Evolutionary conservation across 768 basidiomycete species (phyloP).

Genomic region (Amanita polypyramis): DNA sequence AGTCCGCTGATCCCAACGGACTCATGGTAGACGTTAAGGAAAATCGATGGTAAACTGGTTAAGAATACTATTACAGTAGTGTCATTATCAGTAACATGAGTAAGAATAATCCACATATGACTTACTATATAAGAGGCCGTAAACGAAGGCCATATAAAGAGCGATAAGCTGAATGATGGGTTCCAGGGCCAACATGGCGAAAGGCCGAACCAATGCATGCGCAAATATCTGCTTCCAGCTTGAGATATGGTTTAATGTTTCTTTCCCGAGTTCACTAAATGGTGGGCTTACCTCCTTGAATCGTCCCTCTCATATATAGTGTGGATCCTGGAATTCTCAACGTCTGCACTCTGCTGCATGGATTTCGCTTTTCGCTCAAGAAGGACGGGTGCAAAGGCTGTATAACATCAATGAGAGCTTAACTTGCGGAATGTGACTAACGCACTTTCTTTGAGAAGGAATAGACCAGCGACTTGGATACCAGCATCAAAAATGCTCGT

Average conservation of each 20-base stretch:
- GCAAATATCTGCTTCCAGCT: slow-evolving; percentile 45
- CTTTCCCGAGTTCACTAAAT: too few species aligned
- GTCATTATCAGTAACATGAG: neutral
- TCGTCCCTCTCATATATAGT: slow-evolving; percentile 36
- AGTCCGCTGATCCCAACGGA: slow-evolving; percentile 49
- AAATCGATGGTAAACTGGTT: slow-evolving; percentile 54
- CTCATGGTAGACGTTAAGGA: slow-evolving; percentile 42
- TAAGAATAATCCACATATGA: slow-evolving; percentile 2
- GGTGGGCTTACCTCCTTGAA: slow-evolving; percentile 35
- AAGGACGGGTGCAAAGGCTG: slow-evolving; percentile 33
- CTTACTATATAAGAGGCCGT: slow-evolving; percentile 50
- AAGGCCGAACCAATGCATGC: slow-evolving; percentile 55
- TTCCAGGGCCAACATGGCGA: slow-evolving; percentile 47
- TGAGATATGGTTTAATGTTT: neutral
- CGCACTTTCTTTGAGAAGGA: slow-evolving; percentile 54
- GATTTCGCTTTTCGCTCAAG: slow-evolving; percentile 39
- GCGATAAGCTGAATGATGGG: slow-evolving; percentile 61
- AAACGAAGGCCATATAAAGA: slow-evolving; percentile 60
- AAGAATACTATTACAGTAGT: slow-evolving; percentile 40
- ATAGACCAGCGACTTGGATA: slow-evolving; percentile 44
- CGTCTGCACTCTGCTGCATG: slow-evolving; percentile 34
- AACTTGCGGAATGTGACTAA: neutral
- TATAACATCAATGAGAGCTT: slow-evolving; percentile 19
- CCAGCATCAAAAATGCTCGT: slow-evolving; percentile 45
- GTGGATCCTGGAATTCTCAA: slow-evolving; percentile 29